Evolutionary conservation across 345 rosid species (phyloP).

Genomic region (Syzygium oleosum): DNA sequence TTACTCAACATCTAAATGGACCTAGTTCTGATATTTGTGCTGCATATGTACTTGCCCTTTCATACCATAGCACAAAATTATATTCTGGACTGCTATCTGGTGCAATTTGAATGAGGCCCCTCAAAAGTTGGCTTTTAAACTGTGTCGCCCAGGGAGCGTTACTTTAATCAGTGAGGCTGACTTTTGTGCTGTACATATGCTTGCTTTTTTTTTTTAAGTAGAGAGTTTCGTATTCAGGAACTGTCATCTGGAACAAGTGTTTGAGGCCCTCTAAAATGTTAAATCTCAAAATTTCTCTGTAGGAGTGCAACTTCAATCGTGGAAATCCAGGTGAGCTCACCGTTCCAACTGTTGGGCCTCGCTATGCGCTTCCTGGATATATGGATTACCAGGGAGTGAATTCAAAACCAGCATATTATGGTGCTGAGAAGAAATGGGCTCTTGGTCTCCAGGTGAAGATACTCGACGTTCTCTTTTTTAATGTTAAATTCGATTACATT

Average conservation of each 20-base stretch:
- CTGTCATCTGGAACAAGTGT: not conserved
- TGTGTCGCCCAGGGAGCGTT: not conserved
- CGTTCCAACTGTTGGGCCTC: slow-evolving; percentile 45
- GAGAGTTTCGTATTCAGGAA: not conserved
- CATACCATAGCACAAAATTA: not conserved
- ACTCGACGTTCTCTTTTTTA: not conserved
- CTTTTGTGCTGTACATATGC: not conserved
- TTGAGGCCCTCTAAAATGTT: not conserved
- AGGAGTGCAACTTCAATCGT: slow-evolving; percentile 70
- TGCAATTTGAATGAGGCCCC: not conserved
- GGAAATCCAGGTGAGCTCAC: slow-evolving; percentile 53
- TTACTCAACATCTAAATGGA: not conserved
- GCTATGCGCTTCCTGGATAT: slow-evolving; percentile 55
- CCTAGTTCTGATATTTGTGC: not conserved
- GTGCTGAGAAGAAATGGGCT: slow-evolving; percentile 89
- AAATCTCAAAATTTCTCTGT: not conserved
- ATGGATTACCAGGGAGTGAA: slow-evolving; percentile 72
- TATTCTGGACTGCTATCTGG: not conserved
- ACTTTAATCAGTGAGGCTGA: not conserved
- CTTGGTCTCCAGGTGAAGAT: slow-evolving; percentile 89
- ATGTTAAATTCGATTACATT: not conserved
- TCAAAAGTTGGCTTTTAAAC: not conserved
- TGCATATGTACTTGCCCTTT: not conserved
- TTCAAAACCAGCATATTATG: slow-evolving; percentile 47
- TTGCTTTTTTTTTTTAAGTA: not conserved